Base-by-base conservation (phyloP, 139 green algal species). In the Chlorella sorokiniana region DNA sequence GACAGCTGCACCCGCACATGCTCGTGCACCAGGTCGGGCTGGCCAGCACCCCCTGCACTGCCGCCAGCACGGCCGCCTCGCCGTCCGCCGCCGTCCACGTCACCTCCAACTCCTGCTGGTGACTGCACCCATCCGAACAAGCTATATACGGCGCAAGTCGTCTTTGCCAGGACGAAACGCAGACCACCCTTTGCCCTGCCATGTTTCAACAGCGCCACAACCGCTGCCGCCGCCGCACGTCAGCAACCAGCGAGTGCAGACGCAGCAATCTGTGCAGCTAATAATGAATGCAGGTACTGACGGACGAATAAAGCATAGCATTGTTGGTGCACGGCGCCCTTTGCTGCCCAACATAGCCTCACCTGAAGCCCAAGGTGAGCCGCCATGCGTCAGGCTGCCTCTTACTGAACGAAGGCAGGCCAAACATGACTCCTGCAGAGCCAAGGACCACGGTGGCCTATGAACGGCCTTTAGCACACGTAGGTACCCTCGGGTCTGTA, bases 21-120 rank as follows among this genome's bases (percentile, higher is more conserved):
- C 59, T 89, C 86, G 6, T 85, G 73, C 14, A 86, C 69, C 37
- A 89, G 64, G 2, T 38, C 69, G 10, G 82, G 23, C 52, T 63
- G 6, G 64, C 69, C 35, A 81, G 82, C 16, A 67, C 79, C 14
- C 41, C 52, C 25, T 79, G 40, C 16, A 89, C 42, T 9, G 52
- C 29, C 20, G 14, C 59, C 42, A 89, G 70, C 72, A 89, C 83
- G 4, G 44, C 37, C 4, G 74, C 74, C 25, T 86, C 61, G 9
- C 70, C 29, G 10, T 89, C 86, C 4, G 40, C 64, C 3, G 72
- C 70, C 1, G 71, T 82, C 86, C 86, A 89, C 8, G 42, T 67
- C 76, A 89, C 72, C 67, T 56, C 44, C 25, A 61, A 38, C 35
- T 41, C 80, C n/a, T 70, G 63, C 40, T 68, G 42, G 35, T 27